These are phyloP conservation scores for Medicago ruthenica DNA, from an alignment of 306 rosid species.

Conservation along the genomic window DNA sequence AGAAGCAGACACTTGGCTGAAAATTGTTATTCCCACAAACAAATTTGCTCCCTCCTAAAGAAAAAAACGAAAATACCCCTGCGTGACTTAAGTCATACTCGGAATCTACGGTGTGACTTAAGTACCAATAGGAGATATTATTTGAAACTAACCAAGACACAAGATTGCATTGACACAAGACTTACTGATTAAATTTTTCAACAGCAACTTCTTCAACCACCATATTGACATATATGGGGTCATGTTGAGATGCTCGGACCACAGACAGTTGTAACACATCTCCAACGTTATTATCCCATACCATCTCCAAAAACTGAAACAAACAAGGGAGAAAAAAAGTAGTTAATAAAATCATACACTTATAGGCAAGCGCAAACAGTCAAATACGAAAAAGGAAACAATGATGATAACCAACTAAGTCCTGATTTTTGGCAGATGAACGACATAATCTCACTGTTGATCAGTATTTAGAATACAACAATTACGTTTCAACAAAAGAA, in stretches of 20 bases:
- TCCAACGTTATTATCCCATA: conserved; percentile 8
- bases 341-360: background rate
- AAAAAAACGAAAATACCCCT: too few relatives aligned
- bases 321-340: background rate
- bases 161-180: background rate
- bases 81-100: too few relatives aligned
- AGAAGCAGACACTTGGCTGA: too few relatives aligned
- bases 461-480: too few relatives aligned
- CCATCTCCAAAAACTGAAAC: conserved; percentile 8
- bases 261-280: background rate
- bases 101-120: too few relatives aligned
- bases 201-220: conserved; percentile 2
- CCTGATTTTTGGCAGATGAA: too few relatives aligned
- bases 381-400: background rate
- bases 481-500: too few relatives aligned
- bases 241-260: background rate
- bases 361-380: too few relatives aligned
- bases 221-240: background rate
- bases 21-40: too few relatives aligned
- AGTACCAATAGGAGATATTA: background rate
- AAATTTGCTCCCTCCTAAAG: too few relatives aligned
- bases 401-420: too few relatives aligned
- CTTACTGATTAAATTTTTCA: background rate
- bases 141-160: background rate
- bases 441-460: too few relatives aligned